These are phyloP conservation scores for Eutypella sp. DNA, from an alignment of 2,329 filamentous ascomycete species.

Conservation along the genomic window DNA sequence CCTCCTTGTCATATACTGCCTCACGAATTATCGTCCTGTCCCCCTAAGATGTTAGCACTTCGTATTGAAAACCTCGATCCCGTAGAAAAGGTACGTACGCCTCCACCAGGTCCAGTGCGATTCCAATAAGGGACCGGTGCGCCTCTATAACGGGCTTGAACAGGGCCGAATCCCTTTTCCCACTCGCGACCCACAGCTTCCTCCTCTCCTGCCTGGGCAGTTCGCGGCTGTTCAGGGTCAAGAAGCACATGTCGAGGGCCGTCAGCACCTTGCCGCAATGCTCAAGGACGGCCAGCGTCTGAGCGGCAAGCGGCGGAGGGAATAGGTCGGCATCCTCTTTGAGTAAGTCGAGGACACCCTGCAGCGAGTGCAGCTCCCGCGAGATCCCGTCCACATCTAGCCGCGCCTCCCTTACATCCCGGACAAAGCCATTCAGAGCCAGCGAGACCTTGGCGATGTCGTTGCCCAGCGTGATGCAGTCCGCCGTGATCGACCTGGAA, in stretches of 20 bases:
- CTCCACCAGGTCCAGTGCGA: constrained; percentile 36
- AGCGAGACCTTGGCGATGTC: constrained; percentile 29
- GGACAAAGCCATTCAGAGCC: constrained; percentile 31
- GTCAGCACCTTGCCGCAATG: constrained; percentile 31
- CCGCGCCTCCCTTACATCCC: constrained; percentile 36
- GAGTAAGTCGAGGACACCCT: constrained; percentile 33
- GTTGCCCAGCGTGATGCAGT: constrained; percentile 32
- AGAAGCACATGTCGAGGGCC: constrained; percentile 30
- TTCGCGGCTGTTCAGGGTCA: constrained; percentile 24
- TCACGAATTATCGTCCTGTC: constrained; percentile 23
- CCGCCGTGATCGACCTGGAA: constrained; percentile 32
- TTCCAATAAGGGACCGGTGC: constrained; percentile 33
- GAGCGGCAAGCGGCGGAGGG: constrained; percentile 29
- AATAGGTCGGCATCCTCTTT: constrained; percentile 34
- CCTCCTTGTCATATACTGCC: constrained; percentile 13
- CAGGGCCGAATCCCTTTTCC: constrained; percentile 26
- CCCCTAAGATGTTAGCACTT: constrained; percentile 9
- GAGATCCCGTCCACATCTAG: constrained; percentile 34
- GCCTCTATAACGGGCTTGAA: constrained; percentile 31
- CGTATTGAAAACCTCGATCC: neutral
- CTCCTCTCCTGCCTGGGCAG: constrained; percentile 33
- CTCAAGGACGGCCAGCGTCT: constrained; percentile 31
- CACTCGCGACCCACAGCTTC: constrained; percentile 30
- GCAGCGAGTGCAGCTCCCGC: constrained; percentile 37
- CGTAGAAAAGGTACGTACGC: constrained; percentile 25